Base-by-base conservation (phyloP, 2,329 filamentous ascomycete species). In the Epichloe elymi region DNA sequence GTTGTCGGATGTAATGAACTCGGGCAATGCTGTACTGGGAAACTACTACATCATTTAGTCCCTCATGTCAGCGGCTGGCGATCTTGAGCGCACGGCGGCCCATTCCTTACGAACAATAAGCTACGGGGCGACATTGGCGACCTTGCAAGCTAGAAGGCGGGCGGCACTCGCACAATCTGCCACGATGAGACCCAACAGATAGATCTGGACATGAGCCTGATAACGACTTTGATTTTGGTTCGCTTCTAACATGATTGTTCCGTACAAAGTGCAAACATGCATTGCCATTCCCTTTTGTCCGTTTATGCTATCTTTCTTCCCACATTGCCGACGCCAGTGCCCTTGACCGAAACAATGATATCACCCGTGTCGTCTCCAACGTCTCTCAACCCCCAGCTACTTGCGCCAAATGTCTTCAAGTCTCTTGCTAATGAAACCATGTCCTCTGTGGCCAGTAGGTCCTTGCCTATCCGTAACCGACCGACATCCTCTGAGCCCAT, bases 401-500 rank as follows among this genome's bases (percentile, higher is more conserved):
- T 89, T 42, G 86, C 86, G 33, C 91, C 91, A 67, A 97, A 95
- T n/a, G 78, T 83, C 63, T 82, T 85, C 58, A 96, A 68, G 65
- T 98, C 93, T 60, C 93, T 78, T 11, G 87, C 90, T 50, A 96
- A 70, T 47, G 82, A 80, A 51, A 98, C 78, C 49, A 88, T 74
- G 53, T 88, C 84, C 63, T 95, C 88, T 3, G 83, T 85, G 0
- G 82, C 90, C 44, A 97, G 69, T 0, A 96, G 81, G 45, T 91
- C 86, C 59, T 81, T 83, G 35, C 90, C 88, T 53, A 98, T 65
- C 55, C 87, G 80, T 57, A 98, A 67, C 53, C 93, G 79, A 4
- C 93, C 93, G 14, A 98, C 89, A 66, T 98, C 93, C 65, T 97
- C 93, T 1, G 86, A 88, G 0, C 93, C 93, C 93, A 98, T 97